A percentile compares a stretch with the other conserved stretches of the same genome.
Conservation (phyloP, 495 filamentous ascomycete species). For the Pyronema omphalodes region DNA sequence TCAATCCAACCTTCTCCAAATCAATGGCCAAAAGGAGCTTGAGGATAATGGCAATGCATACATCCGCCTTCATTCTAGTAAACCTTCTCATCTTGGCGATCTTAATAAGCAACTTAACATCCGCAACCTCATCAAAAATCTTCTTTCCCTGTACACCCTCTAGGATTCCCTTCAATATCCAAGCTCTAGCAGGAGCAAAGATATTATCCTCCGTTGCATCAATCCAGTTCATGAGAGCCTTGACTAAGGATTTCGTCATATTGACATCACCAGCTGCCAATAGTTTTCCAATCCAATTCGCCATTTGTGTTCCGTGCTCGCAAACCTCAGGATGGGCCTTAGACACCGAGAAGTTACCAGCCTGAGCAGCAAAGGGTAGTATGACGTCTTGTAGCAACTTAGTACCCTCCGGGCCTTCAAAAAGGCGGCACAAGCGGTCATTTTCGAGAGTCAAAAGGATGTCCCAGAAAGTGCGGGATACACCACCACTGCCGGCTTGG, state of each 20-base stretch:
- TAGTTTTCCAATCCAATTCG: slow-evolving; percentile 8
- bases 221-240: slow-evolving; percentile 12
- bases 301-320: slow-evolving; percentile 12
- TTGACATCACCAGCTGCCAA: background rate
- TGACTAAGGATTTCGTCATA: background rate
- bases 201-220: slow-evolving; percentile 14
- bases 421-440: slow-evolving; percentile 5
- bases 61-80: slow-evolving; percentile 5
- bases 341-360: slow-evolving; percentile 9
- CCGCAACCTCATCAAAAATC: background rate
- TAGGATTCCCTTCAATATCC: slow-evolving; percentile 17
- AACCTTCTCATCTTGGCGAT: slow-evolving; percentile 3
- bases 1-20: slow-evolving; percentile 2
- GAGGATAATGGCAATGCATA: background rate
- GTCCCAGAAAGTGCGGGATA: slow-evolving; percentile 16
- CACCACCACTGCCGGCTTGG: slow-evolving; percentile 11
- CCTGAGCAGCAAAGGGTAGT: slow-evolving; percentile 10
- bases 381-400: slow-evolving; percentile 14
- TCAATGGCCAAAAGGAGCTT: background rate
- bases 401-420: slow-evolving; percentile 5
- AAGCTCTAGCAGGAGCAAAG: slow-evolving; percentile 22
- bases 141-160: slow-evolving; percentile 6
- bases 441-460: slow-evolving; percentile 9
- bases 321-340: slow-evolving; percentile 5
- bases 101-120: slow-evolving; percentile 1